phyloP scores from a whole-genome alignment of 1,139 yeast genomes.

The Debaryomyces psychrophilus region DNA sequence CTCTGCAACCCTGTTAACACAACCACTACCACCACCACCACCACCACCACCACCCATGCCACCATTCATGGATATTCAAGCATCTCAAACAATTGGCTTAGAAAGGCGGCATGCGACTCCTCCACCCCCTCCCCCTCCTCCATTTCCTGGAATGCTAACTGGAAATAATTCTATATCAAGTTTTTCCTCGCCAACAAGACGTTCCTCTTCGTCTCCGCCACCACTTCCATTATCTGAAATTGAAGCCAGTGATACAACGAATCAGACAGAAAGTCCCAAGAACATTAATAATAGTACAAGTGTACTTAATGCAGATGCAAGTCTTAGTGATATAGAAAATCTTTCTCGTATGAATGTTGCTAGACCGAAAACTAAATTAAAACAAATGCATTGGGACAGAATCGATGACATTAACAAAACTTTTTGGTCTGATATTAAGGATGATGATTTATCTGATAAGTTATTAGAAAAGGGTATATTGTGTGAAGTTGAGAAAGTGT shows the following conservation, averaged over 20 bases:
- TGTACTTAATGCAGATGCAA: not conserved
- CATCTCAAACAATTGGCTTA: slow-evolving; percentile 13
- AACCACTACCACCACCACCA: slow-evolving; percentile 27
- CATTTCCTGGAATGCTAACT: not conserved
- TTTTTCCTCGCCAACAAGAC: not conserved
- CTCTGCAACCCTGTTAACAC: slow-evolving; percentile 24
- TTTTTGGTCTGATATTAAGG: slow-evolving; percentile 72
- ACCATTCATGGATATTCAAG: slow-evolving; percentile 8
- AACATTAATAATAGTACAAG: not conserved
- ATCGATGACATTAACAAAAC: slow-evolving; percentile 72
- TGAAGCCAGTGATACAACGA: not conserved
- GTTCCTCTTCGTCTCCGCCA: not conserved
- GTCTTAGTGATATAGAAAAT: not conserved
- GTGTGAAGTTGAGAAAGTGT: slow-evolving; percentile 75
- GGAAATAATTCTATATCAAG: not conserved
- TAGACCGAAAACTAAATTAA: slow-evolving; percentile 67
- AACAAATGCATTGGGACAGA: slow-evolving; percentile 96
- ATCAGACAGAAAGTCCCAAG: not conserved
- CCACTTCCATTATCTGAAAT: not conserved
- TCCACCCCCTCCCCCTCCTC: slow-evolving; percentile 9
- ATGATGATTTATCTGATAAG: slow-evolving; percentile 50
- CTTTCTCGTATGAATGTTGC: not conserved
- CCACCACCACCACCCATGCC: slow-evolving; percentile 19
- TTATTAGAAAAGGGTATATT: slow-evolving; percentile 73
- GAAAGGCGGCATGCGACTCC: slow-evolving; percentile 21